Evolutionary conservation across 495 filamentous ascomycete genomes (phyloP).

Genomic region (Talaromyces adpressus): DNA sequence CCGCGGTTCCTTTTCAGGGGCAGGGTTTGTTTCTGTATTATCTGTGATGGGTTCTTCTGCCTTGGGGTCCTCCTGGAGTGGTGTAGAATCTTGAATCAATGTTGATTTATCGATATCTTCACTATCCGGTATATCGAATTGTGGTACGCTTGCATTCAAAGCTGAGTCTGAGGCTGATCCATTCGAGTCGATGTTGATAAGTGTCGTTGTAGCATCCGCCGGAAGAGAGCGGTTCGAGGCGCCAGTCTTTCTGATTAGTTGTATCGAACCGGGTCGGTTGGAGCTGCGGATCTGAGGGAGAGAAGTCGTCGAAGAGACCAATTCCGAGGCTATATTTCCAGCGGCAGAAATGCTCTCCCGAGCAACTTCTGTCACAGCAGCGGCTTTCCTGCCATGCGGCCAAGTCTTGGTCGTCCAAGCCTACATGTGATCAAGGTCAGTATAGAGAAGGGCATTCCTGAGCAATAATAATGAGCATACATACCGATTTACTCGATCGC

Average conservation of each 20-base stretch:
- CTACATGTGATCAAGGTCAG: conserved; percentile 11
- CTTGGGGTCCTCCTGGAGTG: neutral
- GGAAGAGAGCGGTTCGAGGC: conserved; percentile 41
- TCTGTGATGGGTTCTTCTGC: neutral
- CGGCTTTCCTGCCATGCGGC: conserved; percentile 60
- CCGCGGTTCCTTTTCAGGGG: neutral
- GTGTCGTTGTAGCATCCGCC: conserved; percentile 39
- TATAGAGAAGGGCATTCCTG: neutral
- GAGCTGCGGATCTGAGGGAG: conserved; percentile 21
- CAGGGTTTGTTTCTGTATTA: neutral
- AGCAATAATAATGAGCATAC: conserved; percentile 5
- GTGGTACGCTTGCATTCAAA: neutral
- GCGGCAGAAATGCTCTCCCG: conserved; percentile 68
- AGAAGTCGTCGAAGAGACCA: conserved; percentile 24
- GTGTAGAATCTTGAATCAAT: too few relatives aligned
- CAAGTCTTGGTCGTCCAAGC: conserved; percentile 53
- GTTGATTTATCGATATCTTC: neutral
- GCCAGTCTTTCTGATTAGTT: conserved; percentile 34
- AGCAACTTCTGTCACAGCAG: conserved; percentile 65
- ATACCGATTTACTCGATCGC: conserved; percentile 24
- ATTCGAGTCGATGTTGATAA: conserved; percentile 43
- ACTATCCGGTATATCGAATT: neutral
- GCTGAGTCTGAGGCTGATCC: conserved; percentile 17
- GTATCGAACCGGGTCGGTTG: conserved; percentile 27
- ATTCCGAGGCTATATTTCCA: conserved; percentile 36